Evolutionary conservation across 164 flowering plant genomes (phyloP).

Genomic region (Vitis riparia): DNA sequence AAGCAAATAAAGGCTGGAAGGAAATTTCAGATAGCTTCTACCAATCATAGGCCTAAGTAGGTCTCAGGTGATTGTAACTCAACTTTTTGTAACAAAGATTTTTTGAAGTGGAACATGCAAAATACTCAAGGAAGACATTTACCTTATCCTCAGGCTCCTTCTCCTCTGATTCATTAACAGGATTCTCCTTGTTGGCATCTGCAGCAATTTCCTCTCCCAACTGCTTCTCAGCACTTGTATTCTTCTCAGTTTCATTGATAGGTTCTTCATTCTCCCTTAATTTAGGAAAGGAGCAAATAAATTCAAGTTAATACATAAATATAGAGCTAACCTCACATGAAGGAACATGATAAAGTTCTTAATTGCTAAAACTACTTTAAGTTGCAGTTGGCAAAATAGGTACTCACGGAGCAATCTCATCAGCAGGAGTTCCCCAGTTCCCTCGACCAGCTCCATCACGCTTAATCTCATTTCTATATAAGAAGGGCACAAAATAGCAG

Average conservation of each 20-base stretch:
- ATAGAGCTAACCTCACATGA: too few relatives aligned
- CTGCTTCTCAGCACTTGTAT: constrained; percentile 49
- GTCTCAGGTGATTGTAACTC: too few relatives aligned
- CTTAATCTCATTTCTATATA: constrained; percentile 46
- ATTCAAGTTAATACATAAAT: neutral
- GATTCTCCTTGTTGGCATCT: constrained; percentile 47
- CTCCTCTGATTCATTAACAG: constrained; percentile 45
- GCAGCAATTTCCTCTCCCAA: constrained; percentile 35
- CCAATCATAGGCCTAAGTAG: too few relatives aligned
- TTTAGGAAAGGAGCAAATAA: neutral
- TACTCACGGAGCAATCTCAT: constrained; percentile 53
- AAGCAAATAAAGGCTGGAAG: too few relatives aligned
- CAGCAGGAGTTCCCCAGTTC: constrained; percentile 58
- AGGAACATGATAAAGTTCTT: too few relatives aligned
- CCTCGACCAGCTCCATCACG: constrained; percentile 70
- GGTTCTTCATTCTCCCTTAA: constrained; percentile 50
- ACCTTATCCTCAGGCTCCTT: constrained; percentile 81
- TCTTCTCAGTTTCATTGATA: constrained; percentile 39
- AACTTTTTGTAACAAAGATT: too few relatives aligned
- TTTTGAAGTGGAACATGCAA: too few relatives aligned
- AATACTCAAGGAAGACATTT: neutral
- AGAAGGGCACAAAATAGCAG: neutral
- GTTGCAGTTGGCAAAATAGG: neutral
- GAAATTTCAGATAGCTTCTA: too few relatives aligned
- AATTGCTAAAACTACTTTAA: too few relatives aligned